These are phyloP conservation scores for Calonectria honghensis DNA, from an alignment of 2,329 filamentous ascomycete species.

Conservation along the genomic window DNA sequence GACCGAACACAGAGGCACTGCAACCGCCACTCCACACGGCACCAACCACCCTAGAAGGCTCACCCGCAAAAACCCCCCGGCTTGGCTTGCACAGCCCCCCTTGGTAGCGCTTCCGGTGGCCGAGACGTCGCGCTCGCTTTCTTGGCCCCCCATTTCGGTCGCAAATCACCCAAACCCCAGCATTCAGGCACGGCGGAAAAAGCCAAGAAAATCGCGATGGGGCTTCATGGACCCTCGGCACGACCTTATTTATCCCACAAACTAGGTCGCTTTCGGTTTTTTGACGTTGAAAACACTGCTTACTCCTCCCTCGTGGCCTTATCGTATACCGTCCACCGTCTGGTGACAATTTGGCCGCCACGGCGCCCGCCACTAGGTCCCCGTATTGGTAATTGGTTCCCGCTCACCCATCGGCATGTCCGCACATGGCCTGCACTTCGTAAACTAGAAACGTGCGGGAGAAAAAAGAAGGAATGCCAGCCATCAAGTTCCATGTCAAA, in stretches of 20 bases:
- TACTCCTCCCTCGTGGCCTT: background rate
- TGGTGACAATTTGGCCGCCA: background rate
- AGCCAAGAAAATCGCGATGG: conserved; percentile 28
- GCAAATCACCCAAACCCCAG: conserved; percentile 20
- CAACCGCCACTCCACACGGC: conserved; percentile 15
- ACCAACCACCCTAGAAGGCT: conserved; percentile 5
- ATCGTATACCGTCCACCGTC: conserved; percentile 3
- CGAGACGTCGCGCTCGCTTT: conserved; percentile 37
- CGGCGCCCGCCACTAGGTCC: background rate
- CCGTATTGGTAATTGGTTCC: conserved; percentile 11
- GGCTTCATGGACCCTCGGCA: conserved; percentile 4
- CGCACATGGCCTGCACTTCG: conserved; percentile 2
- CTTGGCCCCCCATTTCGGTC: background rate
- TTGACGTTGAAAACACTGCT: background rate
- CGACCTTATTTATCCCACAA: conserved; percentile 18
- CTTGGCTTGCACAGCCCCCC: conserved; percentile 43
- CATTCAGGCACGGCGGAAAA: conserved; percentile 15
- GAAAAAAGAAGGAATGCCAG: conserved; percentile 27
- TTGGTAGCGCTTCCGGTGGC: conserved; percentile 36
- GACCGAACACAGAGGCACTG: conserved; percentile 2
- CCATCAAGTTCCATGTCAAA: conserved; percentile 4
- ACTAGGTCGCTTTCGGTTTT: background rate
- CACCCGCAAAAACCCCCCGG: conserved; percentile 16
- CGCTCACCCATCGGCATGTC: conserved; percentile 29
- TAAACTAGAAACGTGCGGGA: conserved; percentile 13